Evolutionary conservation across 1,284 basidiomycete genomes (phyloP).

Genomic region (Puccinia novopanici): DNA sequence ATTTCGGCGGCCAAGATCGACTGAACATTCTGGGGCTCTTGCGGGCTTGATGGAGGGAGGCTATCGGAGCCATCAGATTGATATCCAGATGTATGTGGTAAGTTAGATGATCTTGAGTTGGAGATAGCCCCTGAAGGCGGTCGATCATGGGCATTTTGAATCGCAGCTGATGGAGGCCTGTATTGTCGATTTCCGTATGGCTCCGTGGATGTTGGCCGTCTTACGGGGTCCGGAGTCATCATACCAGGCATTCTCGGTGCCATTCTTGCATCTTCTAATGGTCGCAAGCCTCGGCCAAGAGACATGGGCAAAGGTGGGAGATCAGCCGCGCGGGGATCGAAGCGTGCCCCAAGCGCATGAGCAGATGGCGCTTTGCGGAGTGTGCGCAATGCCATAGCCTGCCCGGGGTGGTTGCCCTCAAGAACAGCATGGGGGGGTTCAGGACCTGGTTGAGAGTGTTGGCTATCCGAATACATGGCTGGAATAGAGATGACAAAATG

Average conservation of each 20-base stretch:
- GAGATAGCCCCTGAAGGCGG: constrained; percentile 13
- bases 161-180: constrained; percentile 17
- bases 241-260: not conserved
- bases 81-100: not conserved
- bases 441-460: not conserved
- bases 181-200: constrained; percentile 38
- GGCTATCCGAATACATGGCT: not conserved
- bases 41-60: not conserved
- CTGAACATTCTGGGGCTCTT: not conserved
- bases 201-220: constrained; percentile 31
- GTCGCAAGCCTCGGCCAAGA: not conserved
- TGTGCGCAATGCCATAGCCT: not conserved
- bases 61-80: constrained; percentile 21
- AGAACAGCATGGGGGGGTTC: not conserved
- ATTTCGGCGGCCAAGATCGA: constrained; percentile 78
- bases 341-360: constrained; percentile 26
- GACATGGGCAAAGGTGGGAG: constrained; percentile 23
- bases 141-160: not conserved
- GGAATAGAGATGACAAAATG: not conserved
- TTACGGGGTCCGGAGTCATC: not conserved
- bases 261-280: not conserved
- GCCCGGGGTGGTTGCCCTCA: not conserved
- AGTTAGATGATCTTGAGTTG: not conserved
- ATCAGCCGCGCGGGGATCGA: not conserved
- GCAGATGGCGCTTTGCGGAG: constrained; percentile 47